phyloP scores from a whole-genome alignment of 345 rosid species.

The Abelmoschus esculentus region DNA sequence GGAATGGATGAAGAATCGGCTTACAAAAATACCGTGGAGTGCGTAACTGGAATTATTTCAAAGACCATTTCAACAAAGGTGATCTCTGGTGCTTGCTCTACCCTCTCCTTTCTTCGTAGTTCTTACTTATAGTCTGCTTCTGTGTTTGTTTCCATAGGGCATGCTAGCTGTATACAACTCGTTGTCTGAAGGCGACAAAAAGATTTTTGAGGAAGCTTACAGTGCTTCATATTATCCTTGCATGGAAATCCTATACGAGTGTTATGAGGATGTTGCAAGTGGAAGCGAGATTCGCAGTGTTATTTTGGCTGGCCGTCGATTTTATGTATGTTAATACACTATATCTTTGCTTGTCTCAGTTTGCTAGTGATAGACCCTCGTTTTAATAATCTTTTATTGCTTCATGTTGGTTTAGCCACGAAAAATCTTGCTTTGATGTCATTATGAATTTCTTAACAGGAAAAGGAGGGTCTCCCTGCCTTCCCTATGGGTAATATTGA shows the following conservation, averaged over 20 bases:
- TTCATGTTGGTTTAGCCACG: not conserved
- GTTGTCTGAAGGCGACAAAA: slow-evolving; percentile 38
- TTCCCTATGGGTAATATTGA: slow-evolving; percentile 50
- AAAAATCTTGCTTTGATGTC: not conserved
- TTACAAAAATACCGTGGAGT: slow-evolving; percentile 58
- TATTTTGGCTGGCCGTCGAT: slow-evolving; percentile 39
- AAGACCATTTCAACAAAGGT: slow-evolving; percentile 56
- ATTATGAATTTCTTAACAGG: slow-evolving; percentile 16
- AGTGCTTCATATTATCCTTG: slow-evolving; percentile 56
- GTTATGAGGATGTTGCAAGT: slow-evolving; percentile 40
- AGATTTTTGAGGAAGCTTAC: slow-evolving; percentile 46
- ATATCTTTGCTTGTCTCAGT: not conserved
- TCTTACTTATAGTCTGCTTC: slow-evolving; percentile 16
- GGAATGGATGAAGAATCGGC: slow-evolving; percentile 53
- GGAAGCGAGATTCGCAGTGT: slow-evolving; percentile 40
- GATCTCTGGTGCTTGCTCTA: not conserved
- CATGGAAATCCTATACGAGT: slow-evolving; percentile 56
- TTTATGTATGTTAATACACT: slow-evolving; percentile 23
- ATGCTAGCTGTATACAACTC: slow-evolving; percentile 55
- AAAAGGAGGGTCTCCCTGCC: slow-evolving; percentile 42
- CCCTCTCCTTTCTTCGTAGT: slow-evolving; percentile 5
- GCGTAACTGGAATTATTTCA: slow-evolving; percentile 51
- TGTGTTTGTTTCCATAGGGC: slow-evolving; percentile 33
- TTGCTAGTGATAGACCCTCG: not conserved
- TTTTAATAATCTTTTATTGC: not conserved